phyloP scores from a whole-genome alignment of 2,329 filamentous ascomycete species.

The Aschersonia sp. region DNA sequence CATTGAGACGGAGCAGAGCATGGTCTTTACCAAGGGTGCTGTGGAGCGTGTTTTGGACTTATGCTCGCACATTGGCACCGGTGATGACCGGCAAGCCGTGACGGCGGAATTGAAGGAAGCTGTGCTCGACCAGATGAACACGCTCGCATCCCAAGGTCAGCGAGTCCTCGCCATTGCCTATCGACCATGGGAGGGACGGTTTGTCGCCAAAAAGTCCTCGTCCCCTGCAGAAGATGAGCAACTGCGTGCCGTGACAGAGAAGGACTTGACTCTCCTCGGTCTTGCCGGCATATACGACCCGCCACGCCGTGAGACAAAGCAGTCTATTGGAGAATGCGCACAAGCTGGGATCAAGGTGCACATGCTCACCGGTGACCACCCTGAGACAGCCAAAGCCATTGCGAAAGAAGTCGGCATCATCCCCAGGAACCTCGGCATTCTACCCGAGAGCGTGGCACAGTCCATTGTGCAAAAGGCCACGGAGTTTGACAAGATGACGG shows the following conservation, averaged over 20 bases:
- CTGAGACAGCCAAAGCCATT: constrained; percentile 64
- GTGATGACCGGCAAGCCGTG: constrained; percentile 26
- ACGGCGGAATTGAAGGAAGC: constrained; percentile 34
- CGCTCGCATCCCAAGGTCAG: constrained; percentile 51
- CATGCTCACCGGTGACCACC: constrained; percentile 77
- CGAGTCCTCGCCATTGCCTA: constrained; percentile 61
- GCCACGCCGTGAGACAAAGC: constrained; percentile 65
- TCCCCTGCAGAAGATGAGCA: constrained; percentile 24
- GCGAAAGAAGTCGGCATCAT: constrained; percentile 69
- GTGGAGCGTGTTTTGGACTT: constrained; percentile 46
- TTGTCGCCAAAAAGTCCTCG: constrained; percentile 20
- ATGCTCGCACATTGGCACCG: constrained; percentile 32
- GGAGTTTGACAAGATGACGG: constrained; percentile 64
- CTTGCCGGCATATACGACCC: constrained; percentile 79
- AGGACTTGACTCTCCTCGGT: constrained; percentile 59
- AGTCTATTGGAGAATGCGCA: constrained; percentile 55
- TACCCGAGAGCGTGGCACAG: constrained; percentile 49
- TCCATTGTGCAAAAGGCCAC: constrained; percentile 61
- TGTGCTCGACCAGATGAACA: constrained; percentile 39
- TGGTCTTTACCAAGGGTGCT: constrained; percentile 48
- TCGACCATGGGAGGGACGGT: constrained; percentile 39
- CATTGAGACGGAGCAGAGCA: constrained; percentile 26
- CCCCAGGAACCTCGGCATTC: constrained; percentile 41
- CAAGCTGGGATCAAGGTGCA: constrained; percentile 65
- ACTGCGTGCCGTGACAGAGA: constrained; percentile 49